A percentile compares a stretch with the other conserved stretches of the same genome.
Conservation (phyloP, 148 eudicot genomes). For the Nepenthes mirabilis region DNA sequence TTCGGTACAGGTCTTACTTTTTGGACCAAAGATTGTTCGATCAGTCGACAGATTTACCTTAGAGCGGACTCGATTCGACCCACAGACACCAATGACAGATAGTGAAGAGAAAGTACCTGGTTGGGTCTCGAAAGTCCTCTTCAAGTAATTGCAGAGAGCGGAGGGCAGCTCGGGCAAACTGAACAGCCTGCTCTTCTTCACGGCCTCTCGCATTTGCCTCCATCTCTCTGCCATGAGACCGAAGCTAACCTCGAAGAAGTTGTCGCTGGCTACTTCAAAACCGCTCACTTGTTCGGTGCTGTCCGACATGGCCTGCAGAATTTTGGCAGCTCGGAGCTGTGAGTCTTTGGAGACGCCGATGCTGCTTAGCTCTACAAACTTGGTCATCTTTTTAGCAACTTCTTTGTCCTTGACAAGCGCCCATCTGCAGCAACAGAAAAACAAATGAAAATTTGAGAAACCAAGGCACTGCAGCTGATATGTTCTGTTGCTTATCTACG, state of each 20-base stretch:
- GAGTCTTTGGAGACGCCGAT: slow-evolving; percentile 96
- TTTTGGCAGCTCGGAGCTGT: slow-evolving; percentile 82
- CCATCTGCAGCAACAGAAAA: slow-evolving; percentile 42
- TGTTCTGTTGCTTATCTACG: too few species aligned
- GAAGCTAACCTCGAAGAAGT: slow-evolving; percentile 53
- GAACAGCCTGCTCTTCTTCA: slow-evolving; percentile 31
- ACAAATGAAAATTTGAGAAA: not conserved
- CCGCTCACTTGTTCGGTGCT: slow-evolving; percentile 21
- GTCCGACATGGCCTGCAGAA: slow-evolving; percentile 60
- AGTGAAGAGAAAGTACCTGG: slow-evolving; percentile 41
- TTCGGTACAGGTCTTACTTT: too few species aligned
- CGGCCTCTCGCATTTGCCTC: slow-evolving; percentile 61
- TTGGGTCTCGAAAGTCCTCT: slow-evolving; percentile 41
- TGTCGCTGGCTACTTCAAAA: slow-evolving; percentile 3
- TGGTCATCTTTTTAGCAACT: slow-evolving; percentile 74
- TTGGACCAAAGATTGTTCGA: too few species aligned
- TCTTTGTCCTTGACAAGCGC: slow-evolving; percentile 80
- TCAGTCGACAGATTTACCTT: too few species aligned
- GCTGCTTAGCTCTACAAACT: slow-evolving; percentile 73
- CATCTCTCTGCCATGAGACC: slow-evolving; percentile 52
- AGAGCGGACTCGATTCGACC: too few species aligned
- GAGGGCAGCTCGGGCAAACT: slow-evolving; percentile 56
- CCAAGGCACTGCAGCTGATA: not conserved
- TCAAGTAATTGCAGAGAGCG: slow-evolving; percentile 50
- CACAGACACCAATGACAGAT: too few species aligned